phyloP scores from a whole-genome alignment of 371 early-diverging fungal genomes.

The Lichtheimia ornata region DNA sequence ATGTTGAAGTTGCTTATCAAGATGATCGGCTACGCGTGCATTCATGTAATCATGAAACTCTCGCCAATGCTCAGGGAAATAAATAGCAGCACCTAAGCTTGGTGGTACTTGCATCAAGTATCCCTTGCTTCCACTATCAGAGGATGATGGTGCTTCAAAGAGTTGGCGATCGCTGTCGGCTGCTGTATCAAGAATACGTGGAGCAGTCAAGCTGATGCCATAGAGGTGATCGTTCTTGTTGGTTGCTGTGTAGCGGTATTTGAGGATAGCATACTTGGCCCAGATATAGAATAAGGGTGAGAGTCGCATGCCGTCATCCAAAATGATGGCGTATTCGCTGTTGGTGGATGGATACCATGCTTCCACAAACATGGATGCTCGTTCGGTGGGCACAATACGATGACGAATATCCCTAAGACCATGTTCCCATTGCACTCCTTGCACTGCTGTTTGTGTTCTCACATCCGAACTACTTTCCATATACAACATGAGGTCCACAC shows the following conservation, averaged over 20 bases:
- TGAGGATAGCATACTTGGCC: slow-evolving; percentile 56
- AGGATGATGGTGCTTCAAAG: slow-evolving; percentile 7
- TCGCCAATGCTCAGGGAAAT: slow-evolving; percentile 69
- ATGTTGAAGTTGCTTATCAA: slow-evolving; percentile 36
- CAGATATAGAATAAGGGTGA: slow-evolving; percentile 59
- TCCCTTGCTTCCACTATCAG: slow-evolving; percentile 17
- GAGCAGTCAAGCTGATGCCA: slow-evolving; percentile 65
- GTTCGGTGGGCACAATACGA: slow-evolving; percentile 53
- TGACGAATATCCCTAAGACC: slow-evolving; percentile 54
- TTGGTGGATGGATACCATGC: slow-evolving; percentile 62
- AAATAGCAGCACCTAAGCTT: slow-evolving; percentile 56
- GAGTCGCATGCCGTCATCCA: slow-evolving; percentile 62
- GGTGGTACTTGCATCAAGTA: slow-evolving; percentile 49
- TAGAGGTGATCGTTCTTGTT: slow-evolving; percentile 28
- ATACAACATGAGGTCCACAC: slow-evolving; percentile 50
- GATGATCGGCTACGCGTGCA: slow-evolving; percentile 48
- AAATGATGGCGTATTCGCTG: slow-evolving; percentile 55
- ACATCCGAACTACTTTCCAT: slow-evolving; percentile 53
- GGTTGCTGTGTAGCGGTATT: slow-evolving; percentile 45
- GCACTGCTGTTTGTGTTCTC: slow-evolving; percentile 40
- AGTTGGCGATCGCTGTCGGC: slow-evolving; percentile 4
- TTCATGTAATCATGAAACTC: slow-evolving; percentile 68
- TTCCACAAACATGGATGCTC: slow-evolving; percentile 57
- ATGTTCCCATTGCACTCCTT: slow-evolving; percentile 50
- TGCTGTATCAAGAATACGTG: slow-evolving; percentile 43